Percentiles rank a stretch among this genome's conserved stretches.
phyloP scores from a whole-genome alignment of 495 filamentous ascomycete genomes.

The Penicillium paxilli region DNA sequence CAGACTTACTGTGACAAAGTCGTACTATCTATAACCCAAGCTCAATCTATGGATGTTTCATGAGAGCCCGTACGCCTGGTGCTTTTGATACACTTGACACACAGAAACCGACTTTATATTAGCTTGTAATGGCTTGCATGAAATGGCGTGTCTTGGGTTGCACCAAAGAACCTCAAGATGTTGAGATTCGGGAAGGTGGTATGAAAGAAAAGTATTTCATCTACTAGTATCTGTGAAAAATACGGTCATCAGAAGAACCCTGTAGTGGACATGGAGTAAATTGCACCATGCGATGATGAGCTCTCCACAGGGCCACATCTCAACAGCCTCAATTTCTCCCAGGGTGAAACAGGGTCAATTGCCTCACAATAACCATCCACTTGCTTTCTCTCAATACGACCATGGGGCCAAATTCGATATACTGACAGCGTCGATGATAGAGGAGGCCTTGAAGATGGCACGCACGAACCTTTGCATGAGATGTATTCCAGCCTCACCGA shows the following conservation, averaged over 20 bases:
- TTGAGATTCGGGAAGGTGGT: not conserved
- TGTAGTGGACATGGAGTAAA: no score
- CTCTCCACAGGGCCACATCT: not conserved
- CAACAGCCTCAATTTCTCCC: not conserved
- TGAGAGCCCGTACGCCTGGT: not conserved
- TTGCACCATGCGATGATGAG: no score
- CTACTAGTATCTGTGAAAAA: no score
- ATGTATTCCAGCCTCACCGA: not conserved
- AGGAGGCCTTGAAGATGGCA: not conserved
- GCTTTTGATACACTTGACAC: not conserved
- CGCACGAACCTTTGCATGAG: not conserved
- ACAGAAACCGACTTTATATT: not conserved
- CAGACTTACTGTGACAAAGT: no score
- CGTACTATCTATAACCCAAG: no score
- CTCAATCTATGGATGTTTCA: no score
- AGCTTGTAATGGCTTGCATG: not conserved
- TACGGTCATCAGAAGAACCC: no score
- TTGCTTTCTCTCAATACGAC: not conserved
- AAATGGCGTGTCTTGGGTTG: not conserved
- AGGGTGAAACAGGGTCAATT: not conserved
- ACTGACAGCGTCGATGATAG: not conserved
- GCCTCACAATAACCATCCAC: not conserved
- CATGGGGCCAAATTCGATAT: not conserved
- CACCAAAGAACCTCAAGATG: not conserved
- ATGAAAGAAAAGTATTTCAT: not conserved